These are phyloP conservation scores for Knoxdaviesia capensis DNA, from an alignment of 2,329 filamentous ascomycete species.

Conservation along the genomic window DNA sequence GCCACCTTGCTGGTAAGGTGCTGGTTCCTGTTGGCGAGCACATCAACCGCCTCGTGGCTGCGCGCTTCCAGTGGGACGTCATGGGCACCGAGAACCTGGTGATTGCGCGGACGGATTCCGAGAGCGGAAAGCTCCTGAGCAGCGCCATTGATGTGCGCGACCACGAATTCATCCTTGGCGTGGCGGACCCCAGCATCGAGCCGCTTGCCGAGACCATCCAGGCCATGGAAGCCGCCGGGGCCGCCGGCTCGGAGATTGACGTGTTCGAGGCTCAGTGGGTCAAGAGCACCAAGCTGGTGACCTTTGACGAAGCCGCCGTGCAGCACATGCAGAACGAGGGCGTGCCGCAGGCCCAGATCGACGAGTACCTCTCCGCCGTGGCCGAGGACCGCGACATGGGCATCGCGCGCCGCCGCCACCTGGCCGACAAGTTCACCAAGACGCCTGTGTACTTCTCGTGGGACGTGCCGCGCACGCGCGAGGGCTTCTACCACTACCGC, in stretches of 20 bases:
- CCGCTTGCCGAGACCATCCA: slow-evolving; percentile 79
- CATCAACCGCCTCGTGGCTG: slow-evolving; percentile 81
- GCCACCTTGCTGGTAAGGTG: slow-evolving; percentile 89
- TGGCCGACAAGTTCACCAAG: slow-evolving; percentile 48
- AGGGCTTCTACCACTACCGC: slow-evolving; percentile 83
- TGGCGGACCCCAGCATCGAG: slow-evolving; percentile 52
- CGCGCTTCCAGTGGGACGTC: slow-evolving; percentile 93
- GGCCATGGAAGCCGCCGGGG: slow-evolving; percentile 68
- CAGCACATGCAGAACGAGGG: slow-evolving; percentile 51
- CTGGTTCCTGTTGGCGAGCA: slow-evolving; percentile 86
- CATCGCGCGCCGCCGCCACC: slow-evolving; percentile 52
- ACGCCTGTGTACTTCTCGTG: slow-evolving; percentile 65
- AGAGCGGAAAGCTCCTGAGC: slow-evolving; percentile 77
- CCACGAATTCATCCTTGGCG: slow-evolving; percentile 89
- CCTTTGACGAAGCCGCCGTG: slow-evolving; percentile 78
- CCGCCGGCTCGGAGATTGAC: slow-evolving; percentile 63
- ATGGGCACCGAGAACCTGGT: slow-evolving; percentile 94
- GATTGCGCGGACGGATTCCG: slow-evolving; percentile 87
- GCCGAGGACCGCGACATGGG: slow-evolving; percentile 51
- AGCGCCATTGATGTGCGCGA: slow-evolving; percentile 86
- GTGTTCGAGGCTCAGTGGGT: slow-evolving; percentile 76
- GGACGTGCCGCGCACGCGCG: slow-evolving; percentile 80
- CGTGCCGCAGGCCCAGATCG: slow-evolving; percentile 40
- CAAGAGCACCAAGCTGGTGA: slow-evolving; percentile 64
- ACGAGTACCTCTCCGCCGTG: slow-evolving; percentile 45